Evolutionary conservation across 345 rosid genomes (phyloP), one percentile per base, ranked within the genome.

Genomic region (Combretum micranthum): DNA sequence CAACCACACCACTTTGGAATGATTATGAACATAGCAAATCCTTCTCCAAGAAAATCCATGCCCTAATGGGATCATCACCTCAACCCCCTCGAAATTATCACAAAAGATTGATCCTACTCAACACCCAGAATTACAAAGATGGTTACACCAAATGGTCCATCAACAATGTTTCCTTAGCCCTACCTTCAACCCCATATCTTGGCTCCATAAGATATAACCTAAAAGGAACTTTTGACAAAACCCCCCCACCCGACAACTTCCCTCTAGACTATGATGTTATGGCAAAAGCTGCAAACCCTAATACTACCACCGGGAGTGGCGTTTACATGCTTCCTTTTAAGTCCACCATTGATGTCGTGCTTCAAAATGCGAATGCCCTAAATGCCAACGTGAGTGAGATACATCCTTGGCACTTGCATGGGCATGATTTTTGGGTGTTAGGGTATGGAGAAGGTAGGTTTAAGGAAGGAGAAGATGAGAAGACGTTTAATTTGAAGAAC

Each of bases 371-470:
- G 0, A 86, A 88, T 58, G 80, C 66, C 0, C 23, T 88, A 9
- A 6, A 20, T 0, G 60, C 59, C 2, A 66, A 68, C n/a, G 66
- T 54, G 0, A 87, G 96, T 44, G 97, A 87, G 63, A 73, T 79
- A 3, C 97, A 87, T 45, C 94, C 97, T 0, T 85, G 97, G 97
- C 96, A 87, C 61, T 68, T 85, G 44, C 97, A 90, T 53, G 96
- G 96, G 0, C 97, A 90, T 57, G 84, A 83, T 64, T 90, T 90
- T 15, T 87, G 96, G 96, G 79, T 90, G 7, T 56, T 90, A 26
- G 97, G 86, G n/a, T 80, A 80, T 47, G 96, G 97, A 10, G 86
- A 82, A 15, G 96, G 91, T 20, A 82, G 66, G 51, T 90, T 77
- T 20, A 52, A 45, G 20, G 59, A 51, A 13, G 44, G 42, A 17